Percentiles rank a stretch among this genome's conserved stretches.
Evolutionary conservation across 2,329 filamentous ascomycete genomes (phyloP).

Genomic region (Fusarium subtropicale): DNA sequence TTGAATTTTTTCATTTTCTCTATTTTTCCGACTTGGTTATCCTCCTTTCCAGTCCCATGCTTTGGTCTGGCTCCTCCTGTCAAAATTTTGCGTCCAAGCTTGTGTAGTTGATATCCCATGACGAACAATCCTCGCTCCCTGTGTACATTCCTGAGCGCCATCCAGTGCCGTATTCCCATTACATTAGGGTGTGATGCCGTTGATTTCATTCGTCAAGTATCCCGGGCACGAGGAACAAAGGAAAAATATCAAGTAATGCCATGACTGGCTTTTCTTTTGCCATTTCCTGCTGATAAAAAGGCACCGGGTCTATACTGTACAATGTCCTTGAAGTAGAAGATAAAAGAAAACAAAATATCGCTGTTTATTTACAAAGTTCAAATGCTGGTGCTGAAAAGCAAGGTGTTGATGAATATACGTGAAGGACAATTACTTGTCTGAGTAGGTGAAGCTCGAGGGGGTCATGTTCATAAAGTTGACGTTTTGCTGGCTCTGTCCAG

Average conservation of each 20-base stretch:
- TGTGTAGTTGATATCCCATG: neutral
- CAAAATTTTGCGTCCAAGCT: neutral
- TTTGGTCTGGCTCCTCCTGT: neutral
- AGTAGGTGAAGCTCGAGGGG: slow-evolving; percentile 46
- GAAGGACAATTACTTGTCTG: slow-evolving; percentile 32
- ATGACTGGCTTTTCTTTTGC: slow-evolving; percentile 14
- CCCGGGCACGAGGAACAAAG: slow-evolving; percentile 18
- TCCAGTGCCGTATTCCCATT: slow-evolving; percentile 43
- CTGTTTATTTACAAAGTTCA: slow-evolving; percentile 31
- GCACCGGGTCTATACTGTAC: slow-evolving; percentile 39
- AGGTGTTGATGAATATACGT: neutral
- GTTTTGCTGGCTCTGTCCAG: slow-evolving; percentile 48
- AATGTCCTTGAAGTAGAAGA: slow-evolving; percentile 22
- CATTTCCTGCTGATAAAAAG: slow-evolving; percentile 13
- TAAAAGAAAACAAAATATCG: slow-evolving; percentile 15
- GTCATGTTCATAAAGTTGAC: slow-evolving; percentile 55
- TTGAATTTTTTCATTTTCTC: slow-evolving; percentile 4
- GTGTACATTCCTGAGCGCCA: slow-evolving; percentile 42
- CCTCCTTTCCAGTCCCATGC: neutral
- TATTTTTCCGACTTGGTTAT: neutral
- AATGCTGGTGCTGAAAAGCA: slow-evolving; percentile 7
- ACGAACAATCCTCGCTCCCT: slow-evolving; percentile 20
- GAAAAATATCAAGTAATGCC: slow-evolving; percentile 28
- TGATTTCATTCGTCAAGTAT: slow-evolving; percentile 41
- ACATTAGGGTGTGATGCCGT: slow-evolving; percentile 48